Evolutionary conservation across 2,329 filamentous ascomycete genomes (phyloP), one percentile per base, ranked within the genome.

Genomic region (Microthyrium microscopicum): DNA sequence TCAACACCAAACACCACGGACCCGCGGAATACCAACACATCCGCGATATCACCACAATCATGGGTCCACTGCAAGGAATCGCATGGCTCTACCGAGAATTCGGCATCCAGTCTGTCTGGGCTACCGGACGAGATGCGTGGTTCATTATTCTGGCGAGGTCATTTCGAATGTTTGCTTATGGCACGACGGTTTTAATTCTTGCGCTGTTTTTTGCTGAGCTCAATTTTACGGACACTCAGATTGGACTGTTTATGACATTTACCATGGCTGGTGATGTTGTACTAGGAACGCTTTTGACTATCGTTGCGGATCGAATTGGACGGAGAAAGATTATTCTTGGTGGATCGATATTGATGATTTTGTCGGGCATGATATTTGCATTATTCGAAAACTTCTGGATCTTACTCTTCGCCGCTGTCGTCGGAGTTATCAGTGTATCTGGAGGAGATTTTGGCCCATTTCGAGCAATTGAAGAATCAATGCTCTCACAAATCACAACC

Each of bases 361-460:
- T 51, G 0, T 48, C 49, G 1, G 54, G 54, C 3, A 43, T 44
- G 0, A 43, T 54, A 5, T 56, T 57, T 36, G 53, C 52, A 1
- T 40, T 41, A 3, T 49, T 44, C 18, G 45, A 40, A 13, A 47
- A 47, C 22, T 56, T 55, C 33, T 36, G 42, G 22, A 41, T 47
- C 2, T 32, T 57, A 18, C 42, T 57, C 3, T 15, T 44, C 6
- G 54, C 52, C 3, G 52, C 54, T 4, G 46, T 56, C 5, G 30
- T 56, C 4, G 54, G 54, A 2, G 53, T 57, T 1, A 50, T 57
- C 11, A 55, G 51, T 34, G 52, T 51, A 5, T 51, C 46, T 21
- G 54, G 54, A 17, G 54, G 52, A 21, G 54, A 57, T 40, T 56
- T 56, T 41, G 54, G 54, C 5, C 54, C 54, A 3, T 57, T 57